Evolutionary conservation across 2,329 filamentous ascomycete species (phyloP).

Genomic region (Alternaria ventricosa): DNA sequence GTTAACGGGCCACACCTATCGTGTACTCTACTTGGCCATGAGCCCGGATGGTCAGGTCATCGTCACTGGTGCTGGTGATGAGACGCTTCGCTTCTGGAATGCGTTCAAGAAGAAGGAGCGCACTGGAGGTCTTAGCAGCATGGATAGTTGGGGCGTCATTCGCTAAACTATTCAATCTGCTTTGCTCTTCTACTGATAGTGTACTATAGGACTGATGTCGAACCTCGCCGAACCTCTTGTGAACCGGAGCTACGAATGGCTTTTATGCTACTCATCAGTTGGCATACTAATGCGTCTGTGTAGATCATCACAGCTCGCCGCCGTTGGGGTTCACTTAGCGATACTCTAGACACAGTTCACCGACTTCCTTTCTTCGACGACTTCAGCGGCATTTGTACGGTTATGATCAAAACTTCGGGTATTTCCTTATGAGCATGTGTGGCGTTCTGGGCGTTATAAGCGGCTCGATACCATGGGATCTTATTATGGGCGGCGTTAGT

Average conservation of each 20-base stretch:
- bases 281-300: conserved; percentile 4
- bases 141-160: conserved; percentile 85
- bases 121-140: conserved; percentile 60
- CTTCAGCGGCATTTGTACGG: conserved; percentile 12
- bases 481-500: conserved; percentile 5
- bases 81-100: conserved; percentile 96
- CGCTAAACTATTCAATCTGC: conserved; percentile 52
- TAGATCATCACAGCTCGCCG: conserved; percentile 4
- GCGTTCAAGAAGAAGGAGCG: conserved; percentile 86
- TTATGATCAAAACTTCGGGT: conserved; percentile 1
- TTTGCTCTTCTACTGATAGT: conserved; percentile 3
- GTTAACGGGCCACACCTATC: conserved; percentile 93
- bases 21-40: conserved; percentile 96
- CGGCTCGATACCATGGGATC: conserved; percentile 13
- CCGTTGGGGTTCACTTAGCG: not conserved
- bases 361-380: not conserved
- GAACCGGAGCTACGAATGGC: not conserved
- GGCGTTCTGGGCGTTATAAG: conserved; percentile 6
- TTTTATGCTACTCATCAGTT: not conserved
- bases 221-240: not conserved
- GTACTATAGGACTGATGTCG: conserved; percentile 4
- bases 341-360: not conserved
- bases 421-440: conserved; percentile 10
- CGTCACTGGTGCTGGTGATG: conserved; percentile 94
- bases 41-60: conserved; percentile 93